Percentiles rank a stretch among this genome's conserved stretches.
Conservation (phyloP, 148 eudicot genomes). For the Linanthus parryae region DNA sequence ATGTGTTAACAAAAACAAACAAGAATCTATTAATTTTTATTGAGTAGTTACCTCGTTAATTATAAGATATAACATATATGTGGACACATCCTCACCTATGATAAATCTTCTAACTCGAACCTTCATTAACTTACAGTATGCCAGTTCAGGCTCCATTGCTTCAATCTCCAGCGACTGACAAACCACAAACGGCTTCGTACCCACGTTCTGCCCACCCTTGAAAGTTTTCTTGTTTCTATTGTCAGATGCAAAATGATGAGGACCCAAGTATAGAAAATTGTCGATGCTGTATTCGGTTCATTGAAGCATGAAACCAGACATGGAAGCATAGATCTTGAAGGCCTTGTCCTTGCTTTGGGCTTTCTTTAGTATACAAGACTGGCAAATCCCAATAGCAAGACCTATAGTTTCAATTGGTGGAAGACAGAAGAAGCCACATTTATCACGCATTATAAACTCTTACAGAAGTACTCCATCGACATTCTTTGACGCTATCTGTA, state of each 20-base stretch:
- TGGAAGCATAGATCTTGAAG: conserved; percentile 44
- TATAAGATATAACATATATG: conserved; percentile 85
- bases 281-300: conserved; percentile 58
- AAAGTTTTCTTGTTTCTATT: conserved; percentile 49
- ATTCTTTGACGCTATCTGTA: conserved; percentile 73
- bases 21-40: too few species aligned
- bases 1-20: too few species aligned
- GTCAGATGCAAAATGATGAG: conserved; percentile 46
- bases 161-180: conserved; percentile 68
- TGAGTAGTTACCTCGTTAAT: conserved; percentile 86
- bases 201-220: too few species aligned
- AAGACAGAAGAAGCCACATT: conserved; percentile 80
- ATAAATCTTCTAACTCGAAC: conserved; percentile 68
- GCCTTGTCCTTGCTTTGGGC: conserved; percentile 31
- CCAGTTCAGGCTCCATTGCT: conserved; percentile 33
- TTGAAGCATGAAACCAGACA: conserved; percentile 45
- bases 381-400: conserved; percentile 62
- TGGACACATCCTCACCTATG: conserved; percentile 86
- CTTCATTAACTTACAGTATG: too few species aligned
- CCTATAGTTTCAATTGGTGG: conserved; percentile 48
- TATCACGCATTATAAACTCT: conserved; percentile 72
- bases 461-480: conserved; percentile 80
- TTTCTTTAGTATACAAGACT: conserved; percentile 48
- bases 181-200: conserved; percentile 76
- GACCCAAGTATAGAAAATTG: conserved; percentile 68